These are phyloP conservation scores for Harringtonia lauricola DNA, from an alignment of 2,329 filamentous ascomycete genomes.

Conservation along the genomic window DNA sequence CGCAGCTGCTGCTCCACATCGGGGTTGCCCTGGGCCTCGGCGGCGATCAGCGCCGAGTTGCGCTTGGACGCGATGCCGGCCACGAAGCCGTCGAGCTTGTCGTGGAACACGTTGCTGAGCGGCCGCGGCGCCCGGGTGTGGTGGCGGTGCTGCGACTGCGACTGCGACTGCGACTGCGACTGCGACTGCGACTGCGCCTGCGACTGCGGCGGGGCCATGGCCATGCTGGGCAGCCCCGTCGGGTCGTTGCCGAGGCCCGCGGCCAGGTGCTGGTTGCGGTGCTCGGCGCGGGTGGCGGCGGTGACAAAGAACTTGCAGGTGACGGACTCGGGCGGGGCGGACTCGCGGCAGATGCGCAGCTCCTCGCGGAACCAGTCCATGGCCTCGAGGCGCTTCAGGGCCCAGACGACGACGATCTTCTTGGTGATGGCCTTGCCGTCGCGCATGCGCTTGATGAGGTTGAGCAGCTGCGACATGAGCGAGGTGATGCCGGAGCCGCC, in stretches of 20 bases:
- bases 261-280: conserved; percentile 26
- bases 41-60: conserved; percentile 71
- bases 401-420: conserved; percentile 88
- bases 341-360: conserved; percentile 80
- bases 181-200: too few species aligned
- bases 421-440: conserved; percentile 90
- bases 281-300: conserved; percentile 48
- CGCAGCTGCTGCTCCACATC: conserved; percentile 72
- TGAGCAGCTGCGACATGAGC: conserved; percentile 79
- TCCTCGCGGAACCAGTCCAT: conserved; percentile 99
- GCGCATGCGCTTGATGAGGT: conserved; percentile 93
- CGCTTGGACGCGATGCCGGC: conserved; percentile 79
- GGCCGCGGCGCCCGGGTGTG: conserved; percentile 45
- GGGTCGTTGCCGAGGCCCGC: not conserved
- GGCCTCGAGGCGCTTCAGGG: conserved; percentile 78
- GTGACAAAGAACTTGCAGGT: conserved; percentile 95
- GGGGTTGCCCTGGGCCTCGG: conserved; percentile 68
- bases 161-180: too few species aligned
- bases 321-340: conserved; percentile 76
- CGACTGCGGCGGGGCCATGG: conserved; percentile 10
- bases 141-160: conserved; percentile 4
- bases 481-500: conserved; percentile 93
- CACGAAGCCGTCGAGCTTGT: conserved; percentile 79
- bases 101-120: conserved; percentile 67
- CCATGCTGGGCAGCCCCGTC: not conserved